Conservation (phyloP, 225 moss, liverwort and hornwort species). For the Thuidium tamariscinum region DNA sequence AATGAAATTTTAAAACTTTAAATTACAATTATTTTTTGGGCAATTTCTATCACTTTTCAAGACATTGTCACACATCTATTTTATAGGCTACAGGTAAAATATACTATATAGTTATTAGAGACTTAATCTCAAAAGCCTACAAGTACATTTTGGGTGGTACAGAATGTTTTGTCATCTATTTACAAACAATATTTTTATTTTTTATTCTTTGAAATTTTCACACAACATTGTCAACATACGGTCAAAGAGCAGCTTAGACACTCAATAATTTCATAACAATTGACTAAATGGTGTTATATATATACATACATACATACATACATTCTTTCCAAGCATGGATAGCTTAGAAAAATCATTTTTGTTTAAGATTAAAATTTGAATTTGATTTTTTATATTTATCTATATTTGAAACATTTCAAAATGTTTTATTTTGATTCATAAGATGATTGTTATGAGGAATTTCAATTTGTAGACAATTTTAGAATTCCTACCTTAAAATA, state of each 20-base stretch:
- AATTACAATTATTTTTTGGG: no score
- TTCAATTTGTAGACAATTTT: background rate
- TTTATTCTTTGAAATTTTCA: no score
- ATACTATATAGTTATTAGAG: background rate
- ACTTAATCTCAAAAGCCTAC: fast-evolving
- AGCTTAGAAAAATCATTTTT: background rate
- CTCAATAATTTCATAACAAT: no score
- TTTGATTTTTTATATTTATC: background rate
- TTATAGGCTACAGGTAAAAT: background rate
- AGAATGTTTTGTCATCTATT: background rate
- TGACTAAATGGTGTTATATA: no score
- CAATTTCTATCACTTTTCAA: no score
- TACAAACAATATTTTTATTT: no score
- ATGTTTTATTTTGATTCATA: background rate
- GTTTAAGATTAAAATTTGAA: background rate
- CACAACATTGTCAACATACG: no score
- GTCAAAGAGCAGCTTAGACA: no score
- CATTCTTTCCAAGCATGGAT: fast-evolving
- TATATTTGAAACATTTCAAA: background rate
- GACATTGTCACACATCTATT: no score
- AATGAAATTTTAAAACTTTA: no score
- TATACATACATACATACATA: no score
- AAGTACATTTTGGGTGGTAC: background rate
- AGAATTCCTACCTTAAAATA: no score
- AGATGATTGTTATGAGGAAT: background rate